Evolutionary conservation across 257 asterid species (phyloP), one percentile per base, ranked within the genome.

Genomic region (Striga asiatica): DNA sequence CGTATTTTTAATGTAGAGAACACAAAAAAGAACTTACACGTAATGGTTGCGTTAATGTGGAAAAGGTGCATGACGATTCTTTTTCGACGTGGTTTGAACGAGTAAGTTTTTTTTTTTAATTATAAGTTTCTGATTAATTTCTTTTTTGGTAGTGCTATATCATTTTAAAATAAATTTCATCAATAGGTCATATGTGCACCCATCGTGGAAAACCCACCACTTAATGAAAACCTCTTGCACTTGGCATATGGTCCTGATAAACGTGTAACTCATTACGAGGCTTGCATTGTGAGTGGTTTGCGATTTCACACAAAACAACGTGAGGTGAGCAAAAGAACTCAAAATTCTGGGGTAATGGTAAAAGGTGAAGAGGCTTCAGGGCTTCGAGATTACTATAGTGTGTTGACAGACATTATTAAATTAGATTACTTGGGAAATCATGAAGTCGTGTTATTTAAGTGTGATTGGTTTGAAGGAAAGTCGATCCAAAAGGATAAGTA

Each of bases 231-330:
- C 35, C 2, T 54, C 0, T 2, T 29, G 1, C 9, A 54, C 32
- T 54, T 54, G n/a, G 19, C 47, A 19, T 54, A 54, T 34, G 47
- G 43, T 3, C 11, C 31, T n/a, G 34, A 54, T 6, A 35, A 19
- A 54, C 19, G 60, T 4, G 60, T 34, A 19, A 34, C 47, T 54
- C 47, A 54, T 32, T 54, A 32, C 35, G 60, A 54, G 47, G 46
- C 47, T 54, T 54, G 60, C 11, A 14, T 54, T 54, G 60, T 54
- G 47, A 54, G 35, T 54, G 60, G 60, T 11, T 19, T 54, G 11
- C 10, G 18, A 19, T 54, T 54, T 35, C 60, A 54, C 19, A 54
- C 59, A 2, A 25, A 28, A 51, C 19, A 28, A 11, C n/a, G 57
- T 27, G 57, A 51, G 2, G 14, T 51, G 4, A 17, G 10, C 17